phyloP scores from a whole-genome alignment of 495 filamentous ascomycete genomes.

The Talaromyces nanjingensis region DNA sequence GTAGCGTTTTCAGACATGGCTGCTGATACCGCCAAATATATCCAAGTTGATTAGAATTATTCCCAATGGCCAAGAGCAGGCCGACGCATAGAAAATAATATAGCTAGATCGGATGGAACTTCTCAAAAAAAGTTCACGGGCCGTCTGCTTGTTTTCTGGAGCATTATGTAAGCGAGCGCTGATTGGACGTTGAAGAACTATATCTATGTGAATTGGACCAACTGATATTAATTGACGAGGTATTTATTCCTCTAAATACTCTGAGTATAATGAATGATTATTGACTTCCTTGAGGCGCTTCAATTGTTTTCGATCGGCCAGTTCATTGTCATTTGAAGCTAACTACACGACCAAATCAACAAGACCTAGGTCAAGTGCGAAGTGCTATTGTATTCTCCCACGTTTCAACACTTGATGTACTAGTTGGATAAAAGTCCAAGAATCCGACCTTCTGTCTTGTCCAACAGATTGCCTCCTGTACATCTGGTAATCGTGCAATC shows the following conservation, averaged over 20 bases:
- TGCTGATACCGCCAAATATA: not conserved
- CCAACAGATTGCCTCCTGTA: not conserved
- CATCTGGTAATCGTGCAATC: not conserved
- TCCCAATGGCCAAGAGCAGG: not conserved
- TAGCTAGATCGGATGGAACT: not conserved
- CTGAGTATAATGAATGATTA: too few relatives aligned
- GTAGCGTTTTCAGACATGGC: constrained; percentile 1
- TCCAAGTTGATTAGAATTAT: not conserved
- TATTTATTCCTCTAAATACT: too few relatives aligned
- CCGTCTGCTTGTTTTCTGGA: not conserved
- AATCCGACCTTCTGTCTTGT: not conserved
- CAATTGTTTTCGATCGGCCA: too few relatives aligned
- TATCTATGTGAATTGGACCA: too few relatives aligned
- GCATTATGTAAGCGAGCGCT: not conserved
- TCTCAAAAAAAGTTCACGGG: not conserved
- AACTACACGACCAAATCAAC: not conserved
- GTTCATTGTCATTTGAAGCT: too few relatives aligned
- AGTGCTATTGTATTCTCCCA: not conserved
- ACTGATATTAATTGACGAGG: too few relatives aligned
- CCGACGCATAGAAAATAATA: not conserved
- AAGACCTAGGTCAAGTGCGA: not conserved
- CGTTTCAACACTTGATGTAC: not conserved
- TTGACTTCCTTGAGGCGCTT: too few relatives aligned
- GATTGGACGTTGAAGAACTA: not conserved
- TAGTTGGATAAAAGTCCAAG: not conserved